Evolutionary conservation across 352 stramenopile species (phyloP).

Genomic region (Phytophthora aleatoria): DNA sequence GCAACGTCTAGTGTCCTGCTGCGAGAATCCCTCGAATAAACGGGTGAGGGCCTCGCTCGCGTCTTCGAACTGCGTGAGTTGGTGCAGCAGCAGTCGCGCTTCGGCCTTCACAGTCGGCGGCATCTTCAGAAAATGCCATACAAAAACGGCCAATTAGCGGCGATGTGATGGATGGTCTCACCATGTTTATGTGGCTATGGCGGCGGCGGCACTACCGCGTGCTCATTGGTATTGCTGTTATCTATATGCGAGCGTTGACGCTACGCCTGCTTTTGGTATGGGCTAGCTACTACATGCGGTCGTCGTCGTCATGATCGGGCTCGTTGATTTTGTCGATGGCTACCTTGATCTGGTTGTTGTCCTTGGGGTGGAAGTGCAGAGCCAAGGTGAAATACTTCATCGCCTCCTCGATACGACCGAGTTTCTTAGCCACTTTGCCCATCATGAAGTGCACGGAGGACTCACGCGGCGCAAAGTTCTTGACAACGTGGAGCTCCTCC

Average conservation of each 20-base stretch:
- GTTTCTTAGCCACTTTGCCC: slow-evolving; percentile 92
- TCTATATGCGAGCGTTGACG: slow-evolving; percentile 24
- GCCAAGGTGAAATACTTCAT: slow-evolving; percentile 97
- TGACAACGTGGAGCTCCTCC: slow-evolving; percentile 91
- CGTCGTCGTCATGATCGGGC: slow-evolving; percentile 59
- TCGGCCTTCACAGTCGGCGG: slow-evolving; percentile 31
- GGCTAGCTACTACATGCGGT: slow-evolving; percentile 42
- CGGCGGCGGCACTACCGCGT: not conserved
- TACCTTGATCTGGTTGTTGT: slow-evolving; percentile 96
- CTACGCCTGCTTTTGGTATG: not conserved
- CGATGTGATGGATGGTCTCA: slow-evolving; percentile 4
- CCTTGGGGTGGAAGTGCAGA: slow-evolving; percentile 97
- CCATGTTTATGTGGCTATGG: slow-evolving; percentile 24
- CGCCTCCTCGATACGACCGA: slow-evolving; percentile 91
- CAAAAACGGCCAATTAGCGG: slow-evolving; percentile 14
- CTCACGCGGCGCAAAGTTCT: slow-evolving; percentile 94
- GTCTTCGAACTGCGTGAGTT: slow-evolving; percentile 69
- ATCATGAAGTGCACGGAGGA: slow-evolving; percentile 97
- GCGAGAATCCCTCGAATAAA: slow-evolving; percentile 48
- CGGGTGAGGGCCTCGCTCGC: slow-evolving; percentile 46
- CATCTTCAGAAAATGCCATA: slow-evolving; percentile 22
- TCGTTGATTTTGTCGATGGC: slow-evolving; percentile 94
- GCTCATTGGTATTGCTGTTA: slow-evolving; percentile 17
- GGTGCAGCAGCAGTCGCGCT: slow-evolving; percentile 46
- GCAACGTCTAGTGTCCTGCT: slow-evolving; percentile 19